Percentiles rank a stretch among this genome's conserved stretches.
Conservation (phyloP, 2,329 filamentous ascomycete genomes). For the Aspergillus flavus region DNA sequence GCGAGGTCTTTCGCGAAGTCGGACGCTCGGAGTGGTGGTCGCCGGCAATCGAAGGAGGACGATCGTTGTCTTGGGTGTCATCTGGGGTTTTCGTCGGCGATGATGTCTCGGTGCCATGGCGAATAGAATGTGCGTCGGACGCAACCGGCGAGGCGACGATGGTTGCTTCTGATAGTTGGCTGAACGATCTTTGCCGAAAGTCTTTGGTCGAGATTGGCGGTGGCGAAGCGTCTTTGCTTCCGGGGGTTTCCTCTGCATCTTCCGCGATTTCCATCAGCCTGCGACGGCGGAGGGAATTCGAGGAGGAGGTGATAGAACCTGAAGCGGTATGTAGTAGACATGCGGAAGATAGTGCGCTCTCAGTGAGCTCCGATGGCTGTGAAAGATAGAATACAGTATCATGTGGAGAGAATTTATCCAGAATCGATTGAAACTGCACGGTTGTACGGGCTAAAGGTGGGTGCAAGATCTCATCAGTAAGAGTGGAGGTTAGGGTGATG, state of each 20-base stretch:
- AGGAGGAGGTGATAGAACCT: slow-evolving; percentile 81
- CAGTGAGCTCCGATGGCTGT: slow-evolving; percentile 75
- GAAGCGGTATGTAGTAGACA: slow-evolving; percentile 89
- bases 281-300: slow-evolving; percentile 73
- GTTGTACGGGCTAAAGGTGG: slow-evolving; percentile 71
- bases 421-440: slow-evolving; percentile 65
- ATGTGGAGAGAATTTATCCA: slow-evolving; percentile 76
- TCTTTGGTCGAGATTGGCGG: slow-evolving; percentile 23
- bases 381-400: slow-evolving; percentile 81
- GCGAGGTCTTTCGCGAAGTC: slow-evolving; percentile 17
- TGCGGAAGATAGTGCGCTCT: slow-evolving; percentile 82
- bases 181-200: slow-evolving; percentile 29
- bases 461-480: slow-evolving; percentile 15
- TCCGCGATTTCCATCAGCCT: slow-evolving; percentile 92
- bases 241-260: slow-evolving; percentile 77
- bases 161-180: slow-evolving; percentile 39
- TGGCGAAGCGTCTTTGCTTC: slow-evolving; percentile 55
- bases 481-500: neutral
- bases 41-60: slow-evolving; percentile 13
- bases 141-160: slow-evolving; percentile 31
- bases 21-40: slow-evolving; percentile 27
- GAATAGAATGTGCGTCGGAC: slow-evolving; percentile 15
- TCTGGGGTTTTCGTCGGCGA: slow-evolving; percentile 14
- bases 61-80: slow-evolving; percentile 12
- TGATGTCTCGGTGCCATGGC: slow-evolving; percentile 24